Conservation (phyloP, 202 grass and related monocot genomes). For the Elaeis oleifera region DNA sequence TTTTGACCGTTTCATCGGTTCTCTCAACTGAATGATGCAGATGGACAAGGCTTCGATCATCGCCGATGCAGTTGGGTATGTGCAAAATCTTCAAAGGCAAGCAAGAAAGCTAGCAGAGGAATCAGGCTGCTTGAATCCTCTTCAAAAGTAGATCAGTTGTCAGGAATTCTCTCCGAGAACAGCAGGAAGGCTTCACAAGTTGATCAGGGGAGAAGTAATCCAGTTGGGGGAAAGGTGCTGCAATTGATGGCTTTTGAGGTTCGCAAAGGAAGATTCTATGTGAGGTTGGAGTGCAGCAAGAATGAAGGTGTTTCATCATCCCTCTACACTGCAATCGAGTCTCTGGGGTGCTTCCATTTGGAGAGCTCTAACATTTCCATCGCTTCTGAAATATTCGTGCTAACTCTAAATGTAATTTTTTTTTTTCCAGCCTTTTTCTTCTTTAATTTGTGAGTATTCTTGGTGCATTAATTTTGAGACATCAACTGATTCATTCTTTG, state of each 20-base stretch:
- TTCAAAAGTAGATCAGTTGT: constrained; percentile 7
- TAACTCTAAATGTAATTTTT: constrained; percentile 46
- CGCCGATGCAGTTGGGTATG: constrained; percentile 66
- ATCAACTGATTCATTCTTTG: not conserved
- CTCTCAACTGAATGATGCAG: constrained; percentile 9
- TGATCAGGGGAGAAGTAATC: constrained; percentile 10
- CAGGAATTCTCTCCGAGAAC: not conserved
- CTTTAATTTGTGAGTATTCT: not conserved
- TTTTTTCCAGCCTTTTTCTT: not conserved
- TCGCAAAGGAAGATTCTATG: constrained; percentile 40
- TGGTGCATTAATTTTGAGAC: too few species aligned
- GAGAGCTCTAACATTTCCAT: constrained; percentile 43
- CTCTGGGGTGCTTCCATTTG: constrained; percentile 37
- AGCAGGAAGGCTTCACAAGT: not conserved
- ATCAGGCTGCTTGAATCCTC: constrained; percentile 42
- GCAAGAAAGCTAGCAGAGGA: constrained; percentile 52
- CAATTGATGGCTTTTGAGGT: constrained; percentile 31
- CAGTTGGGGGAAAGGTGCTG: constrained; percentile 27
- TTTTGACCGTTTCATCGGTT: too few species aligned
- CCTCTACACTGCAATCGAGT: constrained; percentile 50
- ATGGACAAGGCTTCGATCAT: constrained; percentile 92
- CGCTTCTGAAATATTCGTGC: constrained; percentile 32
- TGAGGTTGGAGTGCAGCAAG: constrained; percentile 57
- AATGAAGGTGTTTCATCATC: constrained; percentile 25
- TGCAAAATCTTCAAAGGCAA: constrained; percentile 48